phyloP scores from a whole-genome alignment of 1,139 yeast genomes.

The Starmera stellimalicola region DNA sequence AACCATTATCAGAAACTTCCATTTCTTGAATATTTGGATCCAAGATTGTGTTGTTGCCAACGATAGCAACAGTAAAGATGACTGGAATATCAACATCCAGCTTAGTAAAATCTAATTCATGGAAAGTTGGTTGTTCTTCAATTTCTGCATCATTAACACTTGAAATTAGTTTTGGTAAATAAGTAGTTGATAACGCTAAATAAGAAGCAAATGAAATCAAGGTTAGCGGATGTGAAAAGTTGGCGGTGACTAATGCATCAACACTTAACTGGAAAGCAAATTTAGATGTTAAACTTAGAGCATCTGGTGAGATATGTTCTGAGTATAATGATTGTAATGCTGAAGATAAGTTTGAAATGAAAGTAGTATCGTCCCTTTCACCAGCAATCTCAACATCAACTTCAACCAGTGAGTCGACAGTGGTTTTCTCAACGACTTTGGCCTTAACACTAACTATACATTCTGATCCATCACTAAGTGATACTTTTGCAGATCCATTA shows the following conservation, averaged over 20 bases:
- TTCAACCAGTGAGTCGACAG: conserved; percentile 40
- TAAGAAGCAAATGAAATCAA: conserved; percentile 70
- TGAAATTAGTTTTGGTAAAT: conserved; percentile 64
- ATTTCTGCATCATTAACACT: conserved; percentile 41
- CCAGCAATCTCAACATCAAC: conserved; percentile 75
- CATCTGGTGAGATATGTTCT: conserved; percentile 22
- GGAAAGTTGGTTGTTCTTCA: conserved; percentile 86
- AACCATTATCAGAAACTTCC: conserved; percentile 76
- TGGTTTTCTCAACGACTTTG: conserved; percentile 56
- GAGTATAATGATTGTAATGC: conserved; percentile 22
- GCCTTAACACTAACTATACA: conserved; percentile 86
- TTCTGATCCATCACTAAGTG: conserved; percentile 84
- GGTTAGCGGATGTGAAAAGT: conserved; percentile 64
- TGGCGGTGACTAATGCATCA: conserved; percentile 70
- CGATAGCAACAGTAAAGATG: conserved; percentile 62
- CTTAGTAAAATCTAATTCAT: conserved; percentile 71
- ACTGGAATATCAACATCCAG: conserved; percentile 46
- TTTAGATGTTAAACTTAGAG: conserved; percentile 55
- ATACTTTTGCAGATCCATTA: conserved; percentile 84
- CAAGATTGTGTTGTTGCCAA: conserved; percentile 53
- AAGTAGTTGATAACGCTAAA: conserved; percentile 71
- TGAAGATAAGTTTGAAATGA: conserved; percentile 49
- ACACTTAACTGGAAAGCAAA: conserved; percentile 69
- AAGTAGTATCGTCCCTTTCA: conserved; percentile 58
- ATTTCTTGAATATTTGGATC: conserved; percentile 87